Evolutionary conservation across 2,329 filamentous ascomycete species (phyloP).

Genomic region (Sordariomycetes sp.): DNA sequence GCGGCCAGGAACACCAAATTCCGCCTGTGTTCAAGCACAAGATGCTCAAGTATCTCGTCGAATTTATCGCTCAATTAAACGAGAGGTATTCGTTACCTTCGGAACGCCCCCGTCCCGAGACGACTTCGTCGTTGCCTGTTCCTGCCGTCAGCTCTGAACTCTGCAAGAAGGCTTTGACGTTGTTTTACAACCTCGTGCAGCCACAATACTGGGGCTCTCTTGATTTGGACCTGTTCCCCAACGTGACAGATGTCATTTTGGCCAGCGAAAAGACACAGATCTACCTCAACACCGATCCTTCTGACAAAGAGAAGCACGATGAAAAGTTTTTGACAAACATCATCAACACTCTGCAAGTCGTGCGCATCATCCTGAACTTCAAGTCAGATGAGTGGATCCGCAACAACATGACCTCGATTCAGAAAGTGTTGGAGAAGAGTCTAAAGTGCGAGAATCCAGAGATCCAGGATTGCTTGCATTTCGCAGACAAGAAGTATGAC

Average conservation of each 20-base stretch:
- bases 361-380: slow-evolving; percentile 80
- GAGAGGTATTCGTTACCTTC: slow-evolving; percentile 77
- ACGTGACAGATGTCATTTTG: slow-evolving; percentile 79
- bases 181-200: slow-evolving; percentile 78
- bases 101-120: slow-evolving; percentile 43
- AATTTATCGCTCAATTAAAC: slow-evolving; percentile 84
- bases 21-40: slow-evolving; percentile 57
- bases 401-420: slow-evolving; percentile 64
- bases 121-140: slow-evolving; percentile 31
- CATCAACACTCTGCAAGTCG: slow-evolving; percentile 87
- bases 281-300: slow-evolving; percentile 45
- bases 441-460: slow-evolving; percentile 84
- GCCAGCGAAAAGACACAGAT: slow-evolving; percentile 66
- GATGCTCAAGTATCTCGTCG: slow-evolving; percentile 90
- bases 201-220: slow-evolving; percentile 86
- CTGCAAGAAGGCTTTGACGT: slow-evolving; percentile 72
- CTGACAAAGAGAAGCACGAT: slow-evolving; percentile 63
- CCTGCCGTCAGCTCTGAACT: slow-evolving; percentile 61
- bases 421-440: slow-evolving; percentile 84
- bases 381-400: slow-evolving; percentile 89
- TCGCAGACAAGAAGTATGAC: slow-evolving; percentile 59
- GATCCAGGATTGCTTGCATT: slow-evolving; percentile 85
- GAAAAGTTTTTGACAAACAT: slow-evolving; percentile 80
- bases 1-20: slow-evolving; percentile 58
- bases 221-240: slow-evolving; percentile 83